These are phyloP conservation scores for Teunomyces aglyptinius DNA, from an alignment of 805 yeast genomes.

Conservation along the genomic window DNA sequence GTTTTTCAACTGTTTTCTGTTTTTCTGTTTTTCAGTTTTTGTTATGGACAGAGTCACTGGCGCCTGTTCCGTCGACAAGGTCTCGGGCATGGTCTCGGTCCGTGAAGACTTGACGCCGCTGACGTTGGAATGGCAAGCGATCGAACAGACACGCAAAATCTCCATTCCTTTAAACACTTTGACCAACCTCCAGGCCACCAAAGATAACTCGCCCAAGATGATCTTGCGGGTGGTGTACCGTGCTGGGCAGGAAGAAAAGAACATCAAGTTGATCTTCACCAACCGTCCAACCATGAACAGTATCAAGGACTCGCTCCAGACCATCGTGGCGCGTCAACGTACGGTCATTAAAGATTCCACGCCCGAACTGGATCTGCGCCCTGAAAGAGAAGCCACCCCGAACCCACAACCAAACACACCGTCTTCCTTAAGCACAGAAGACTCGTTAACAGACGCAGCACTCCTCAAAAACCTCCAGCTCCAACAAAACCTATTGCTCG, in stretches of 20 bases:
- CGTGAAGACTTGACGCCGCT: slow-evolving; percentile 43
- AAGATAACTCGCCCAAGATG: slow-evolving; percentile 65
- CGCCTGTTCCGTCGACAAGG: slow-evolving; percentile 42
- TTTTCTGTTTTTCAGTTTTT: neutral
- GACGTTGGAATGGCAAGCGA: slow-evolving; percentile 43
- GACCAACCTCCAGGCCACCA: slow-evolving; percentile 63
- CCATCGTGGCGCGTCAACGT: slow-evolving; percentile 64
- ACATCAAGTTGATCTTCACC: slow-evolving; percentile 56
- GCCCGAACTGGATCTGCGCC: no score
- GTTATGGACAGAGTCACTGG: slow-evolving; percentile 32
- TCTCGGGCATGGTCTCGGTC: slow-evolving; percentile 40
- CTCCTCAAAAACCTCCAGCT: slow-evolving; percentile 69
- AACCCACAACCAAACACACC: neutral
- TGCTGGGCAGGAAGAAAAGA: slow-evolving; percentile 30
- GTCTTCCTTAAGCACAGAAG: neutral
- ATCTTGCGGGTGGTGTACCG: slow-evolving; percentile 56
- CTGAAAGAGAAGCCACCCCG: neutral
- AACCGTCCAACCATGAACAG: slow-evolving; percentile 74
- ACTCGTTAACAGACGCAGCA: slow-evolving; percentile 36
- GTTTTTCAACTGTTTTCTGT: neutral
- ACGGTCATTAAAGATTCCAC: slow-evolving; percentile 44
- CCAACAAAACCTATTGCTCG: slow-evolving; percentile 74
- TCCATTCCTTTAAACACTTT: slow-evolving; percentile 36
- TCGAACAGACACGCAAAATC: slow-evolving; percentile 34
- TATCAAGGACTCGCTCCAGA: slow-evolving; percentile 64